Evolutionary conservation across 176 grass and related monocot species (phyloP), one percentile per base, ranked within the genome.

Genomic region (Themeda triandra): DNA sequence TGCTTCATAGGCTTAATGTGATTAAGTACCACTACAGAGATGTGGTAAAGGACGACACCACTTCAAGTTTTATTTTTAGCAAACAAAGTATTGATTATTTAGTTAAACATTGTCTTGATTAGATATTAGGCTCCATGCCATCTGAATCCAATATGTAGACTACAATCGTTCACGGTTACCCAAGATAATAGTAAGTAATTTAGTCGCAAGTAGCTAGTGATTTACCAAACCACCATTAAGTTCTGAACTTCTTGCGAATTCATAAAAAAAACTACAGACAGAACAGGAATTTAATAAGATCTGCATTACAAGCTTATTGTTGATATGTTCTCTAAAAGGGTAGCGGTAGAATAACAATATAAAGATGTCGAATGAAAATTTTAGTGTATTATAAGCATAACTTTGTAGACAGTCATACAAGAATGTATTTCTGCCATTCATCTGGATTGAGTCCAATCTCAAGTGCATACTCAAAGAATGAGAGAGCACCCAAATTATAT

Each of bases 191-290:
- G 41, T 71, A 42, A 58, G 35, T 46, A 76, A 71, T 62, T 63
- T 71, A 40, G 39, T 48, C 62, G 37, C 77, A 80, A 17, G 23
- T 80, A 80, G 21, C 28, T 17, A 77, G 51, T 71, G 33, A 77
- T 78, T 35, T 82, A 90, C 58, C 66, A 46, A 73, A 71, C 76
- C 64, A 70, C 19, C 24, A 12, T 31, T 31, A 89, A 84, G 69
- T 70, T 35, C 1, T 49, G 21, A 68, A 80, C 45, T 68, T 40
- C 39, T 66, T 42, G 64, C 21, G 41, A 85, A 90, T 9, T 76
- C 44, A 72, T 63, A 71, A 54, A 78, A 48, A 2, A 65, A 58
- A 66, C 18, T 46, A 73, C 9, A n/a, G 65, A 83, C 31, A 73
- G 63, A 82, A 63, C 37, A 86, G 1, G 65, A 86, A 42, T 30